Conservation (phyloP, 345 rosid species). For the Hirschfeldia incana region DNA sequence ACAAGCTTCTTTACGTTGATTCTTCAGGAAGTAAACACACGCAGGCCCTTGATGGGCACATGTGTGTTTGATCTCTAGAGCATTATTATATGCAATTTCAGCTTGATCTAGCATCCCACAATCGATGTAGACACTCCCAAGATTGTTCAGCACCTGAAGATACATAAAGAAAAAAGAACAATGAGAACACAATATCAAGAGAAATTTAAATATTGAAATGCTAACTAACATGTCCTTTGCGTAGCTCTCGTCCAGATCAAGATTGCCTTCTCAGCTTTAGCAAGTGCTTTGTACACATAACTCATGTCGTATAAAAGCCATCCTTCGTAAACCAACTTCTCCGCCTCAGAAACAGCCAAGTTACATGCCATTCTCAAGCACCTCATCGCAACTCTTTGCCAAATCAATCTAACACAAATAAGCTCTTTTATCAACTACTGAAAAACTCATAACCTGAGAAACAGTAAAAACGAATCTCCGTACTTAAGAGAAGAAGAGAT, state of each 20-base stretch:
- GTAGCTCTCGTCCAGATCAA: conserved; percentile 57
- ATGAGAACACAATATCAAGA: neutral
- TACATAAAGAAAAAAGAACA: conserved; percentile 5
- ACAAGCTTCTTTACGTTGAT: conserved; percentile 69
- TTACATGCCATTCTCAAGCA: conserved; percentile 78
- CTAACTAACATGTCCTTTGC: conserved; percentile 82
- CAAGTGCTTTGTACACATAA: conserved; percentile 73
- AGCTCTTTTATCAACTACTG: conserved; percentile 20
- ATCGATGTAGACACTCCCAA: conserved; percentile 83
- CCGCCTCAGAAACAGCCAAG: conserved; percentile 60
- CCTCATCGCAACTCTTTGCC: conserved; percentile 89
- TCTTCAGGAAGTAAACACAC: conserved; percentile 66
- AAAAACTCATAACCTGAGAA: neutral
- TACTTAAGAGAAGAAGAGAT: conserved; percentile 80
- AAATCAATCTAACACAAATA: conserved; percentile 58
- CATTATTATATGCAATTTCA: conserved; percentile 71
- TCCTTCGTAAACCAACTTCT: conserved; percentile 85
- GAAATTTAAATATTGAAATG: neutral
- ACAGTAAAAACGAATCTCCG: neutral
- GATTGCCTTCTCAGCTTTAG: conserved; percentile 78
- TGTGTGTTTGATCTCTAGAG: conserved; percentile 83
- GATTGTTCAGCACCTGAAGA: conserved; percentile 83
- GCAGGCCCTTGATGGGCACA: conserved; percentile 99
- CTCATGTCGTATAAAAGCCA: conserved; percentile 93
- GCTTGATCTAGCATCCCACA: conserved; percentile 75